phyloP scores from a whole-genome alignment of 2,329 filamentous ascomycete genomes.

The Colletotrichum sp. region DNA sequence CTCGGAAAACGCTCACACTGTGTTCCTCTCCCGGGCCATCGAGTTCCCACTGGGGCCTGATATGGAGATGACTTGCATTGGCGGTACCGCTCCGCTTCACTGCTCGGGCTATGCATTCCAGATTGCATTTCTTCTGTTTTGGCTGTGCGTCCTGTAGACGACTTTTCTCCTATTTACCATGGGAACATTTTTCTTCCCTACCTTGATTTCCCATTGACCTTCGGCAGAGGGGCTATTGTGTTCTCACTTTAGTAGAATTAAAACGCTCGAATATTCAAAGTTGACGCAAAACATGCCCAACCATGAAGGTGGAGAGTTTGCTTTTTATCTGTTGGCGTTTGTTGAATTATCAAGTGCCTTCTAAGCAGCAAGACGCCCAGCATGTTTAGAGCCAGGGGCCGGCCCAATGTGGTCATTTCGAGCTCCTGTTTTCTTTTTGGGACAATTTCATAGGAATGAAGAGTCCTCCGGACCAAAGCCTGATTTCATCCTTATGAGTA shows the following conservation, averaged over 20 bases:
- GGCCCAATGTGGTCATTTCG: too few relatives aligned
- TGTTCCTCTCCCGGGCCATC: neutral
- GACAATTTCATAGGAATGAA: too few relatives aligned
- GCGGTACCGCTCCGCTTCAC: neutral
- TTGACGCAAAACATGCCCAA: neutral
- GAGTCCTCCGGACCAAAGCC: neutral
- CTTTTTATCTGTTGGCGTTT: neutral
- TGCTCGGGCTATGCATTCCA: neutral
- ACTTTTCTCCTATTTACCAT: neutral
- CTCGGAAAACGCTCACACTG: slow-evolving; percentile 3
- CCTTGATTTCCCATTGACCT: too few relatives aligned
- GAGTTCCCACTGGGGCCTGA: neutral
- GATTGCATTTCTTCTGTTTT: neutral
- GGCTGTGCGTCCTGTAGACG: too few relatives aligned
- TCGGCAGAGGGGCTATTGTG: too few relatives aligned
- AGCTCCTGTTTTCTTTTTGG: too few relatives aligned
- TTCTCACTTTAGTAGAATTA: neutral
- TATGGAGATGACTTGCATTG: neutral
- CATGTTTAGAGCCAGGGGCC: neutral
- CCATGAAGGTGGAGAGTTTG: neutral
- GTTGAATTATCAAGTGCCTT: neutral
- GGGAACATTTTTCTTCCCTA: neutral
- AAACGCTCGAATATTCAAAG: neutral
- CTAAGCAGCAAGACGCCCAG: neutral
- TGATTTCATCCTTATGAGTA: neutral